phyloP scores from a whole-genome alignment of 2,329 filamentous ascomycete genomes.

The Colletotrichum falcatum region DNA sequence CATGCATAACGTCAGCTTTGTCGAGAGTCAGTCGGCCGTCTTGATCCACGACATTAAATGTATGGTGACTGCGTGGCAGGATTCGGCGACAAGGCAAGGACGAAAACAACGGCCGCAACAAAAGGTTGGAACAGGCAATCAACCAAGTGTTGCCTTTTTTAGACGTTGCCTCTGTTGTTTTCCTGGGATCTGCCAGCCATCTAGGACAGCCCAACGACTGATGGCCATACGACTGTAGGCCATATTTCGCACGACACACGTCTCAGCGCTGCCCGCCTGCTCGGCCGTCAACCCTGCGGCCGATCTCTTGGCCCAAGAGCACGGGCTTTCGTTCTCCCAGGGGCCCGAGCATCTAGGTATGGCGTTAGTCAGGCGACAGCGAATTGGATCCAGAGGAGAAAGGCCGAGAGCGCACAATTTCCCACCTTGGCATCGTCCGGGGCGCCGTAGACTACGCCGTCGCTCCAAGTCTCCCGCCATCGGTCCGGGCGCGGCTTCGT shows the following conservation, averaged over 20 bases:
- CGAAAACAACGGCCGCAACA: conserved; percentile 9
- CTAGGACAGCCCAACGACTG: conserved; percentile 3
- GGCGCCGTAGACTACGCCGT: conserved; percentile 8
- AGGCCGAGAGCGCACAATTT: conserved; percentile 7
- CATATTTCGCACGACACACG: conserved; percentile 16
- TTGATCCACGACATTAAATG: conserved; percentile 16
- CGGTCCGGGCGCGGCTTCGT: conserved; percentile 26
- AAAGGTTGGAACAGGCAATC: conserved; percentile 5
- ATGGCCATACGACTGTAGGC: conserved; percentile 12
- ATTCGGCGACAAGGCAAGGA: conserved; percentile 23
- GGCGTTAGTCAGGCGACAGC: neutral
- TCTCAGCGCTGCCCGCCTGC: conserved; percentile 17
- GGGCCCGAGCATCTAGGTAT: no score
- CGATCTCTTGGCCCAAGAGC: neutral
- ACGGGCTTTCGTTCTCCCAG: conserved; percentile 1
- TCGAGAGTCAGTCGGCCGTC: conserved; percentile 24
- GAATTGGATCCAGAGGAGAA: neutral
- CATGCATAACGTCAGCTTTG: conserved; percentile 23
- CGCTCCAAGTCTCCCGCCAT: conserved; percentile 6
- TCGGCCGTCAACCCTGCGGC: conserved; percentile 14
- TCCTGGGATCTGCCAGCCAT: neutral
- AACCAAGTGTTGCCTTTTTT: neutral
- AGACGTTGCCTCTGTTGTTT: neutral
- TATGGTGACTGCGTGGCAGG: conserved; percentile 6
- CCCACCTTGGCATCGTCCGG: conserved; percentile 9